Base-by-base conservation (phyloP, 257 asterid species). In the Lantana camara region DNA sequence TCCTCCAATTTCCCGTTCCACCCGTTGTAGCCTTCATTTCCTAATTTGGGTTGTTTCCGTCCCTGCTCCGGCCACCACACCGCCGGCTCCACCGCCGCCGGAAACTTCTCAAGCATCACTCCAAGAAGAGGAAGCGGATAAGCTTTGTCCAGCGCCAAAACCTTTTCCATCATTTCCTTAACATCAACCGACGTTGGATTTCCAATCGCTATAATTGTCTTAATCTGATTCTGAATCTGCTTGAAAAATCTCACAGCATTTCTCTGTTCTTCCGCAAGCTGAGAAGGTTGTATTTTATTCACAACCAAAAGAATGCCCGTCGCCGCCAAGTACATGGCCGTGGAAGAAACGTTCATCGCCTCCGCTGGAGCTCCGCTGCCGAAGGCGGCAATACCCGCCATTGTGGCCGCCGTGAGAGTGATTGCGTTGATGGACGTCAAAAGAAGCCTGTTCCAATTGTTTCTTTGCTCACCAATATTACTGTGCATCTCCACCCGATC, bases 401-500 rank as follows among this genome's bases (percentile, higher is more conserved):
- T 74, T 16, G 73, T 67, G 20, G 80, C 77, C 20, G 83, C 83
- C 6, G 80, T 17, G 4, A 78, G 83, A 15, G 75, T 75, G 17
- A 81, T 55, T 0, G 85, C 67, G 42, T 86, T 83, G 68, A 83
- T 76, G 13, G 89, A 79, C 0, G 76, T 74, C n/a, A 80, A 60
- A 3, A 87, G 74, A 7, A 84, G 65, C 24, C 45, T 58, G 56
- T 83, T 87, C 95, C 95, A 84, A 4, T 78, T 72, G 34, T 60
- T 67, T 44, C 89, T 76, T 50, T 87, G 91, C 6, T 87, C 81
- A 0, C 87, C 83, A 8, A 87, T 73, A 19, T 82, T 84, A 0
- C 38, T 60, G 60, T 87, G 91, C 87, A 78, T 87, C 69, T 87
- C 89, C 2, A 78, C 82, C 48, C 95, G 74, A 50, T 87, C 95